Evolutionary conservation across 306 rosid genomes (phyloP), one percentile per base, ranked within the genome.

Genomic region (Purshia tridentata): DNA sequence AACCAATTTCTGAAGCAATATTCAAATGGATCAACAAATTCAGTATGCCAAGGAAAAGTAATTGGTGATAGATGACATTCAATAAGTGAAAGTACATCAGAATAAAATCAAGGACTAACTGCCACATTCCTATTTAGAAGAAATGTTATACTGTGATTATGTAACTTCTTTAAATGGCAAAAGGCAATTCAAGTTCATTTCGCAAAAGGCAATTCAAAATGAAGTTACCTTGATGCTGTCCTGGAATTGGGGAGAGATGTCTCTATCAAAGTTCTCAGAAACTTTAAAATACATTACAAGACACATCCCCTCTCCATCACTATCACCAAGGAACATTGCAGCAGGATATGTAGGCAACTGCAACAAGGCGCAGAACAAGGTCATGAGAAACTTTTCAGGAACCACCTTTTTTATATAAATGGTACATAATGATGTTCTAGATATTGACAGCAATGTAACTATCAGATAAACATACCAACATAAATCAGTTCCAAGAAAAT

Each of bases 331-430:
- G 77, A 94, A 94, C 87, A 94, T 89, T 63, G 96, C 89, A 72
- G 96, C 92, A 18, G 95, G 99, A 90, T 94, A 94, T 70, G 90
- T 87, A 76, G 99, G 99, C 82, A 89, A 78, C 99, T 94, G 86
- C 59, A 74, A 66, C 69, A 80, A 70, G 61, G 50, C 61, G 47
- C 70, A 81, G 9, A 55, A 20, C 12, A 70, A 65, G 14, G 67
- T 9, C 12, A 64, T 76, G 72, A 72, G 72, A 81, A 81, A 69
- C 67, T 53, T 68, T 47, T 56, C 69, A 74, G 48, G 48, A 58
- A 22, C 74, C 44, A 20, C 40, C 60, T 20, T 50, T 29, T 40
- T 50, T n/a, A 35, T 45, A 22, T 15, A 56, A 22, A 44, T 14
- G 8, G 10, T 4, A 6, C 49, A 51, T 48, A 45, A 48, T 8